phyloP scores from a whole-genome alignment of 2,329 filamentous ascomycete genomes.

The Alternaria arbusti region DNA sequence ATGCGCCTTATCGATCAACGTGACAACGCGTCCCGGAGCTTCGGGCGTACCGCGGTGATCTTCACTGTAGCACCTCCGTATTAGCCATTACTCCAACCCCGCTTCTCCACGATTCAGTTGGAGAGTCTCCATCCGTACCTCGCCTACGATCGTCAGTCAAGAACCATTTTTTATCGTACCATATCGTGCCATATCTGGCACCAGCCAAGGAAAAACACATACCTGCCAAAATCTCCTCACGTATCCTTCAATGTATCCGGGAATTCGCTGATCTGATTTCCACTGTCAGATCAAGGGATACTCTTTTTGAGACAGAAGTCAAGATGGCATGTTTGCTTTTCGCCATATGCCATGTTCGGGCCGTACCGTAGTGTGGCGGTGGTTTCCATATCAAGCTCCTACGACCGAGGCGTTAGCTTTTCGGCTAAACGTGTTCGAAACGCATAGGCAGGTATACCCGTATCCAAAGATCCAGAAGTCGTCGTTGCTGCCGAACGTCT shows the following conservation, averaged over 20 bases:
- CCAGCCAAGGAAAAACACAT: constrained; percentile 44
- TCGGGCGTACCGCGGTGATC: constrained; percentile 93
- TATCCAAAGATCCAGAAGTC: constrained; percentile 99
- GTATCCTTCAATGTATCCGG: constrained; percentile 91
- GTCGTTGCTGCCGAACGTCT: constrained; percentile 49
- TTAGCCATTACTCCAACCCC: neutral
- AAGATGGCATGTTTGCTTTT: neutral
- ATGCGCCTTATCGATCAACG: constrained; percentile 82
- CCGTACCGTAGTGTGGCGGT: constrained; percentile 87
- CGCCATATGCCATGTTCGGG: neutral
- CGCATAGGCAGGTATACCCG: constrained; percentile 64
- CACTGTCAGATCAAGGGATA: constrained; percentile 53
- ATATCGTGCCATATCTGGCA: neutral
- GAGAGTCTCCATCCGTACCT: constrained; percentile 35
- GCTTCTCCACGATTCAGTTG: neutral
- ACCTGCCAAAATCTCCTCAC: constrained; percentile 99
- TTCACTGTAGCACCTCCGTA: constrained; percentile 63
- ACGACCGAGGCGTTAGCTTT: neutral
- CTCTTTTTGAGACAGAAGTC: neutral
- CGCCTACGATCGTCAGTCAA: constrained; percentile 27
- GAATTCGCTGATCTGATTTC: constrained; percentile 78
- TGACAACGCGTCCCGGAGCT: constrained; percentile 88
- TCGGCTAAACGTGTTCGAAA: neutral
- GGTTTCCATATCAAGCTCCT: constrained; percentile 99
- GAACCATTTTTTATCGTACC: neutral